Evolutionary conservation across 768 basidiomycete genomes (phyloP), one percentile per base, ranked within the genome.

Genomic region (Fistulinella prunicolor): DNA sequence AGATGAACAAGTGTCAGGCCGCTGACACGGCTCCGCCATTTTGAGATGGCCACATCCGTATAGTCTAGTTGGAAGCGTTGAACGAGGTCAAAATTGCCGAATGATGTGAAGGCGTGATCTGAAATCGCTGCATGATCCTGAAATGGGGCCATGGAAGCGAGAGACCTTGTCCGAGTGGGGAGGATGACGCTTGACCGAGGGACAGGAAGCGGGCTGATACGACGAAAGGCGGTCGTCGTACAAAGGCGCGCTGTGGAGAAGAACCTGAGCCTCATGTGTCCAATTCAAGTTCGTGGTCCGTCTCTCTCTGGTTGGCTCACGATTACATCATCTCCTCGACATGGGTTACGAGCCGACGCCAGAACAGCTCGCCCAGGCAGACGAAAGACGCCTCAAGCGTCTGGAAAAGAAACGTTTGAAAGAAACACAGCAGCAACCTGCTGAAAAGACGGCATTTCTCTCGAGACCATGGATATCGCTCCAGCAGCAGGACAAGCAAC

Each of bases 1-100:
- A 95, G 76, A 70, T 96, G 89, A 28, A 96, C 88, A 14, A 97
- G 80, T 21, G 81, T 88, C 49, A 97, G 70, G n/a, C 94, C 94
- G 24, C 91, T 92, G 42, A 79, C 77, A 52, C 86, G 77, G 56
- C 91, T 94, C 60, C 80, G 78, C 90, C 92, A 96, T 69, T 93
- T 95, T 9, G 88, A 89, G 37, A 95, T 75, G 16, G 74, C 74
- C 35, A 94, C 81, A 50, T 93, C 89, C 9, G 86, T 73, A 45
- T 84, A 92, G 55, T 85, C 83, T 38, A 94, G 73, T 58, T 86
- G 82, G 60, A 92, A 71, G 17, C 79, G 76, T 61, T 83, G 85
- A 48, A 94, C 69, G 32, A 93, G 78, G 69, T 95, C 89, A 61
- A 91, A 95, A 64, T 93, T 88, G 41, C 86, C 89, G 58, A 78